These are phyloP conservation scores for Metarhizium album DNA, from an alignment of 2,329 filamentous ascomycete genomes.

Conservation along the genomic window DNA sequence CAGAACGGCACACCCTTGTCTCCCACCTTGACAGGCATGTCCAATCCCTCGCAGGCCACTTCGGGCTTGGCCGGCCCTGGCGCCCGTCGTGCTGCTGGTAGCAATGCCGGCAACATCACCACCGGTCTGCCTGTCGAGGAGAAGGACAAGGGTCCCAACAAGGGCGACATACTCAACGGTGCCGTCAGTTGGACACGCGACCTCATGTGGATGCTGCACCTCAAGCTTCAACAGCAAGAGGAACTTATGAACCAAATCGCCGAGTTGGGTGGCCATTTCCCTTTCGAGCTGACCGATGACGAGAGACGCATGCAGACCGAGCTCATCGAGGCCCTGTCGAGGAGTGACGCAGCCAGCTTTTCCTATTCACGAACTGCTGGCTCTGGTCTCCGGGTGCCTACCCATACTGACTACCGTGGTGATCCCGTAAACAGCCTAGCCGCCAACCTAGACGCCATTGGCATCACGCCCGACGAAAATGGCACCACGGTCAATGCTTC, in stretches of 20 bases:
- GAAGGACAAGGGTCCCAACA: conserved; percentile 97
- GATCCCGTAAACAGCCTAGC: conserved; percentile 50
- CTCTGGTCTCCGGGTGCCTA: conserved; percentile 79
- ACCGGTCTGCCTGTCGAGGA: conserved; percentile 89
- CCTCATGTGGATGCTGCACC: conserved; percentile 91
- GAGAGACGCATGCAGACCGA: conserved; percentile 94
- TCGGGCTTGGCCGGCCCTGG: conserved; percentile 79
- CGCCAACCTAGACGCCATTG: conserved; percentile 25
- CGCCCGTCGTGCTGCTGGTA: conserved; percentile 66
- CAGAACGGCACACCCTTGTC: conserved; percentile 86
- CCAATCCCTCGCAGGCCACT: conserved; percentile 63
- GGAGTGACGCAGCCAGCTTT: conserved; percentile 66
- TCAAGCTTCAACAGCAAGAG: conserved; percentile 83
- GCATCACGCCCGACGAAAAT: conserved; percentile 29
- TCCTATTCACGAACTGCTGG: conserved; percentile 76
- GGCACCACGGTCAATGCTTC: conserved; percentile 25
- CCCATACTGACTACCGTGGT: conserved; percentile 85
- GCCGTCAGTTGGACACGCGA: conserved; percentile 96
- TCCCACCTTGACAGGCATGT: conserved; percentile 63
- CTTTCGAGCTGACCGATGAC: conserved; percentile 79
- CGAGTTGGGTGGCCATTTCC: conserved; percentile 62
- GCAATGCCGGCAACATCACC: conserved; percentile 69
- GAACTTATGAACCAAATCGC: conserved; percentile 68
- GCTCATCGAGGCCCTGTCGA: conserved; percentile 74
- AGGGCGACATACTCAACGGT: conserved; percentile 95